A percentile compares a stretch with the other conserved stretches of the same genome.
These are phyloP conservation scores for Neonectria ditissima DNA, from an alignment of 2,329 filamentous ascomycete species.

Conservation along the genomic window DNA sequence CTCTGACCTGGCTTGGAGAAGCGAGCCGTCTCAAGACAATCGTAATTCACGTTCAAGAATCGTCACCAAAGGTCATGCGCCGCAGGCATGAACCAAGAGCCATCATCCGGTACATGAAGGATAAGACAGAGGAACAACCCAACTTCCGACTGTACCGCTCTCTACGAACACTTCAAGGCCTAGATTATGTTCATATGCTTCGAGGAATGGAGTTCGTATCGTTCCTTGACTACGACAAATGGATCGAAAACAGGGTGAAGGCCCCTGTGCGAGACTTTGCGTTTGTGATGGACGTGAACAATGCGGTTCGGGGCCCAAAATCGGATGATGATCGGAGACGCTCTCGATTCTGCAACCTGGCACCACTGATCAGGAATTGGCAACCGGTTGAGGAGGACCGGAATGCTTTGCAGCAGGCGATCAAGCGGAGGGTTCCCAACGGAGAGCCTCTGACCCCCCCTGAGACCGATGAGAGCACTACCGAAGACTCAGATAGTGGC, in stretches of 20 bases:
- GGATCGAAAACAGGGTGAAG: constrained; percentile 4
- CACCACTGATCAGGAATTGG: constrained; percentile 31
- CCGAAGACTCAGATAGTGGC: not conserved
- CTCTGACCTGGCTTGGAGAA: constrained; percentile 52
- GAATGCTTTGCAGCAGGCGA: not conserved
- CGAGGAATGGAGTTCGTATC: constrained; percentile 56
- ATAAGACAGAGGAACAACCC: constrained; percentile 52
- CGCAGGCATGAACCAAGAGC: constrained; percentile 51
- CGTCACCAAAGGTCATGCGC: constrained; percentile 44
- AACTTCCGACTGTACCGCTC: constrained; percentile 53
- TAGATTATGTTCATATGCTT: constrained; percentile 58
- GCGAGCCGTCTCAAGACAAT: constrained; percentile 55
- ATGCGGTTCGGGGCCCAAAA: constrained; percentile 39
- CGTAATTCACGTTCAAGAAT: constrained; percentile 56
- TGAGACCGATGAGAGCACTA: not conserved
- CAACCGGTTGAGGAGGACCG: constrained; percentile 14
- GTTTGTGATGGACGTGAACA: constrained; percentile 47
- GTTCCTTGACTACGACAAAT: constrained; percentile 56
- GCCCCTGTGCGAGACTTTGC: constrained; percentile 45
- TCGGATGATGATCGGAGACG: not conserved
- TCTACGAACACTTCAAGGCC: constrained; percentile 57
- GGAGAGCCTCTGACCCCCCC: not conserved
- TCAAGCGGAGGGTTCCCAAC: not conserved
- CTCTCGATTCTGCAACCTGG: constrained; percentile 39
- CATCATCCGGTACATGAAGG: constrained; percentile 39